Conservation (phyloP, 1,284 basidiomycete species). For the Cystobasidium sp. region DNA sequence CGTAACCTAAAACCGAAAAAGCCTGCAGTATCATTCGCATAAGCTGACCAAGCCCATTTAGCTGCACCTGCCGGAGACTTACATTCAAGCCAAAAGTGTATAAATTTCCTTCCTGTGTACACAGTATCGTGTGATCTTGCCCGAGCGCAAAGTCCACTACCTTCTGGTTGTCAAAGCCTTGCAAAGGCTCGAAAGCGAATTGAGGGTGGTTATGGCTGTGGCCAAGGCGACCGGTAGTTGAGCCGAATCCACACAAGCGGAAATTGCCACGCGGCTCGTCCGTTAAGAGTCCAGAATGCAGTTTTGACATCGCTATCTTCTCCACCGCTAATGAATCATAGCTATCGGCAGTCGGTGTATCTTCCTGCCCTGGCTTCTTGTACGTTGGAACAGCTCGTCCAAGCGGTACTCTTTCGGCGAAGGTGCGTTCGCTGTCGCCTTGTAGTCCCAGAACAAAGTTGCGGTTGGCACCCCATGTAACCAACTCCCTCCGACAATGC, state of each 20-base stretch:
- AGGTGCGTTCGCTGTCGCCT: conserved; percentile 75
- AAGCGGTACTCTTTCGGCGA: conserved; percentile 78
- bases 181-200: conserved; percentile 68
- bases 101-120: conserved; percentile 80
- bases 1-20: conserved; percentile 77
- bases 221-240: conserved; percentile 68
- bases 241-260: conserved; percentile 80
- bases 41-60: background rate
- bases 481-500: conserved; percentile 70
- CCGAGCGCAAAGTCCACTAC: conserved; percentile 75
- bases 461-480: conserved; percentile 88
- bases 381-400: conserved; percentile 56
- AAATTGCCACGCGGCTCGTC: conserved; percentile 74
- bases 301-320: conserved; percentile 75
- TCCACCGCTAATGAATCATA: conserved; percentile 69
- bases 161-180: conserved; percentile 65
- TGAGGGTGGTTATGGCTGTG: conserved; percentile 68
- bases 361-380: conserved; percentile 45
- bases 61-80: conserved; percentile 44
- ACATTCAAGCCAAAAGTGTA: conserved; percentile 85
- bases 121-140: conserved; percentile 89
- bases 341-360: conserved; percentile 50
- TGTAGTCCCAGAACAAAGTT: conserved; percentile 71
- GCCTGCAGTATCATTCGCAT: background rate
- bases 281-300: conserved; percentile 81